phyloP scores from a whole-genome alignment of 2,329 filamentous ascomycete species.

The Fusarium cyanostomum region DNA sequence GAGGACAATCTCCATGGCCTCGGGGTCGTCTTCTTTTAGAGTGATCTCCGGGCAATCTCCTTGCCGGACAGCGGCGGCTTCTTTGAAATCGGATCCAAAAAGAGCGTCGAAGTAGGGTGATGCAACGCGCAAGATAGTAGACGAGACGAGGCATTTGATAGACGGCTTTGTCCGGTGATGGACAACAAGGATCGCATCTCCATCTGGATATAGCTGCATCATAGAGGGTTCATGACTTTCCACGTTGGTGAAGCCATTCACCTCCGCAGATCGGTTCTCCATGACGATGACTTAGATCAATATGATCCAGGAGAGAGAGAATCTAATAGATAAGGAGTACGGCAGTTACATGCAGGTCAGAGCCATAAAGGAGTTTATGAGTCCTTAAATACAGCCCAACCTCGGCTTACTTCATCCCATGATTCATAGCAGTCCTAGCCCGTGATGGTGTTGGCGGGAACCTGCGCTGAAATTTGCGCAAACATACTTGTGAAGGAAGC shows the following conservation, averaged over 20 bases:
- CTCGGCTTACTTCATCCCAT: no score
- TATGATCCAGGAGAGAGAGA: background rate
- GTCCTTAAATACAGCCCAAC: no score
- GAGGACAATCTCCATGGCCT: conserved; percentile 7
- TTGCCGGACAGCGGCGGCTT: background rate
- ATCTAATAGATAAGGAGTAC: background rate
- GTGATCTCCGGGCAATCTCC: conserved; percentile 5
- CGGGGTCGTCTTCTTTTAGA: conserved; percentile 1
- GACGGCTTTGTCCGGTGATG: background rate
- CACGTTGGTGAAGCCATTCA: background rate
- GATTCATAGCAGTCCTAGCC: no score
- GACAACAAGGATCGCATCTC: conserved; percentile 3
- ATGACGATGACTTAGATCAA: background rate
- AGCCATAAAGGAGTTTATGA: background rate
- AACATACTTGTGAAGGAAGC: no score
- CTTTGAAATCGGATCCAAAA: conserved; percentile 3
- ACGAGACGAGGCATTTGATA: conserved; percentile 3
- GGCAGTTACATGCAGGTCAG: background rate
- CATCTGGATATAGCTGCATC: background rate
- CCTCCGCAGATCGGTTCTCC: background rate
- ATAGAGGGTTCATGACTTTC: background rate
- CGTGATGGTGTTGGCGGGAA: no score
- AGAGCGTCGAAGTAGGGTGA: conserved; percentile 4
- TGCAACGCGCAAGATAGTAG: background rate
- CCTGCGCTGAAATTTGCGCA: no score